Percentiles rank a stretch among this genome's conserved stretches.
phyloP scores from a whole-genome alignment of 225 moss, liverwort and hornwort genomes.

The Takakia lepidozioides region DNA sequence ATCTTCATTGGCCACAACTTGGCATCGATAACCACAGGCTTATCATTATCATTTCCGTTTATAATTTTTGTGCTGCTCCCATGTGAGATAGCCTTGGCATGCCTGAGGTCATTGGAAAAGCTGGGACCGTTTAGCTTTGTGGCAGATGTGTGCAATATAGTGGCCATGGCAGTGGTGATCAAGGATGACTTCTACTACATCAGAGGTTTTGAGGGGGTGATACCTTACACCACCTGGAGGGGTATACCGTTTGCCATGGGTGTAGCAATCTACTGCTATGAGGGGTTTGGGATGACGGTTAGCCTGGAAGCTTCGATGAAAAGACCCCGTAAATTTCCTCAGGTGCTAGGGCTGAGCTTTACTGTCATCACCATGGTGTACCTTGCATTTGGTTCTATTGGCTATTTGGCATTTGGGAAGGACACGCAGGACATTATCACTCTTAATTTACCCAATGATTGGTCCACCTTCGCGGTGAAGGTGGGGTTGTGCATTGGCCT shows the following conservation, averaged over 20 bases:
- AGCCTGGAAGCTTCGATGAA: slow-evolving; percentile 80
- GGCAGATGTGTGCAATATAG: slow-evolving; percentile 81
- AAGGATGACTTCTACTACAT: slow-evolving; percentile 62
- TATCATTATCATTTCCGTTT: slow-evolving; percentile 25
- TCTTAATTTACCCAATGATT: slow-evolving; percentile 61
- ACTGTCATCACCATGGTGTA: slow-evolving; percentile 52
- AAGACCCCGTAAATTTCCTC: slow-evolving; percentile 40
- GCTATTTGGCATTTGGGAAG: slow-evolving; percentile 75
- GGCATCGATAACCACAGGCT: slow-evolving; percentile 56
- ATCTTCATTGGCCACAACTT: slow-evolving; percentile 87
- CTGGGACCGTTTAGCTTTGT: slow-evolving; percentile 90
- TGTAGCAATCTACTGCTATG: slow-evolving; percentile 80
- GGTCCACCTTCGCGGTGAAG: slow-evolving; percentile 69
- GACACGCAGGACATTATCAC: slow-evolving; percentile 82
- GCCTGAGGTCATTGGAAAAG: slow-evolving; percentile 58
- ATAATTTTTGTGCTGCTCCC: slow-evolving; percentile 51
- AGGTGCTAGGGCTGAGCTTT: slow-evolving; percentile 48
- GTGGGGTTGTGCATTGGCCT: slow-evolving; percentile 65
- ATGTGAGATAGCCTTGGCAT: slow-evolving; percentile 55
- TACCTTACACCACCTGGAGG: slow-evolving; percentile 38
- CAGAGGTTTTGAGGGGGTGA: slow-evolving; percentile 25
- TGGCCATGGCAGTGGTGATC: slow-evolving; percentile 90
- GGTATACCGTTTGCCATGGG: slow-evolving; percentile 76
- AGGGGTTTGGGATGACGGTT: slow-evolving; percentile 94
- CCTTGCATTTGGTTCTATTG: slow-evolving; percentile 63